Evolutionary conservation across 345 rosid species (phyloP).

Genomic region (Euclidium syriacum): DNA sequence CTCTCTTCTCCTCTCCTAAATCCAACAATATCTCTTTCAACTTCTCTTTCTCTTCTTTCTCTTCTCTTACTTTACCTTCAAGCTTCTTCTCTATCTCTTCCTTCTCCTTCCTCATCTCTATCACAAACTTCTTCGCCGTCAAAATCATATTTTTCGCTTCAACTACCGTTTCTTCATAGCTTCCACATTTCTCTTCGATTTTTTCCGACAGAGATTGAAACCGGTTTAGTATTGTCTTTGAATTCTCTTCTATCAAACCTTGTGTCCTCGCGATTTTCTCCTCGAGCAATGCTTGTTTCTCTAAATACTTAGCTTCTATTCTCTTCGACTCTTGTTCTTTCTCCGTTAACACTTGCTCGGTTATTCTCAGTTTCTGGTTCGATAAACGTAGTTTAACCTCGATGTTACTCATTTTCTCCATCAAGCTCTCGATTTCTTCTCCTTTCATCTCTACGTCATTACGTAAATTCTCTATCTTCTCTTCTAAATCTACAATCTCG

Average conservation of each 20-base stretch:
- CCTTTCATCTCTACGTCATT: conserved; percentile 68
- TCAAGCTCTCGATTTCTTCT: conserved; percentile 56
- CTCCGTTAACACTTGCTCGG: conserved; percentile 73
- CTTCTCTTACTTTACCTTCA: conserved; percentile 40
- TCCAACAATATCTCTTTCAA: conserved; percentile 37
- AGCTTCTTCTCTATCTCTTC: conserved; percentile 39
- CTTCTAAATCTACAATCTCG: conserved; percentile 46
- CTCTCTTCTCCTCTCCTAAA: conserved; percentile 76
- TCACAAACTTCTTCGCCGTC: conserved; percentile 43
- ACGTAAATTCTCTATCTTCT: conserved; percentile 53
- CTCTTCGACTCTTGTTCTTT: conserved; percentile 60
- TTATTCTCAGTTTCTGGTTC: conserved; percentile 88
- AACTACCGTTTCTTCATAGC: conserved; percentile 35
- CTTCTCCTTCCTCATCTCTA: conserved; percentile 33
- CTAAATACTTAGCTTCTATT: conserved; percentile 55
- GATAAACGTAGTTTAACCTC: conserved; percentile 87
- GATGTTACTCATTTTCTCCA: conserved; percentile 50
- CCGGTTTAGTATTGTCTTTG: conserved; percentile 36
- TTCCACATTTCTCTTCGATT: conserved; percentile 35
- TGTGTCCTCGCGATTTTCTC: conserved; percentile 42
- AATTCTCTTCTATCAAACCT: conserved; percentile 40
- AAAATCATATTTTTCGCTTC: conserved; percentile 39
- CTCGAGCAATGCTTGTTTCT: conserved; percentile 59
- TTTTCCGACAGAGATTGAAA: conserved; percentile 38
- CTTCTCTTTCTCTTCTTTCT: conserved; percentile 47